Evolutionary conservation across 2,329 filamentous ascomycete genomes (phyloP).

Genomic region (Microsporum ferrugineum): DNA sequence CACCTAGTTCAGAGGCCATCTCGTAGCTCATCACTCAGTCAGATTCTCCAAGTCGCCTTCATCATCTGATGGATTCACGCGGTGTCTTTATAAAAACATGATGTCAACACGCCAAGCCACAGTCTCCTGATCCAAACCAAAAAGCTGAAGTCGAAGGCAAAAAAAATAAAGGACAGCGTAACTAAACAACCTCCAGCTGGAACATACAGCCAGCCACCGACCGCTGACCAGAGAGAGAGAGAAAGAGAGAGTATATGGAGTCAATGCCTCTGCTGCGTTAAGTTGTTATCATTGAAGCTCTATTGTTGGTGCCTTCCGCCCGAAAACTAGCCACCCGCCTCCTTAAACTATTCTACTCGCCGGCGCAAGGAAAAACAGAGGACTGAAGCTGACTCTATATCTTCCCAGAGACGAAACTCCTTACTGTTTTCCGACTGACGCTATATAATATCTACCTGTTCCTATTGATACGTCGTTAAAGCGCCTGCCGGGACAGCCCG

Average conservation of each 20-base stretch:
- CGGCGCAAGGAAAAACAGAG: not conserved
- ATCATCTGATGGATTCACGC: not conserved
- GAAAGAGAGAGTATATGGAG: not conserved
- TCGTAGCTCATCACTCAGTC: not conserved
- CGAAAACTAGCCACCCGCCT: not conserved
- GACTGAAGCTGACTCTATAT: not conserved
- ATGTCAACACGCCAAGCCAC: conserved; percentile 3
- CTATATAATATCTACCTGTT: not conserved
- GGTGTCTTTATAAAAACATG: not conserved
- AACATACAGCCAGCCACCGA: not conserved
- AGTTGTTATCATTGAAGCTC: not conserved
- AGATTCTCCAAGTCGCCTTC: not conserved
- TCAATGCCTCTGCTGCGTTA: not conserved
- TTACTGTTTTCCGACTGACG: not conserved
- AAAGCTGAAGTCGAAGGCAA: not conserved
- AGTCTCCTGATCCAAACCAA: not conserved
- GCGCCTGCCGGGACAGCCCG: not conserved
- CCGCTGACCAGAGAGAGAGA: not conserved
- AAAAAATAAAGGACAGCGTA: not conserved
- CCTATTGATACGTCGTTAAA: not conserved
- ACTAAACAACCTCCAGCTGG: not conserved
- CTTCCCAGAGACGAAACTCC: not conserved
- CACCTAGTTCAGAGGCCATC: not conserved
- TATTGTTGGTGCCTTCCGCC: not conserved
- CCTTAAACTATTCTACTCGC: not conserved